Evolutionary conservation across 768 basidiomycete species (phyloP).

Genomic region (Leccinum broughii): DNA sequence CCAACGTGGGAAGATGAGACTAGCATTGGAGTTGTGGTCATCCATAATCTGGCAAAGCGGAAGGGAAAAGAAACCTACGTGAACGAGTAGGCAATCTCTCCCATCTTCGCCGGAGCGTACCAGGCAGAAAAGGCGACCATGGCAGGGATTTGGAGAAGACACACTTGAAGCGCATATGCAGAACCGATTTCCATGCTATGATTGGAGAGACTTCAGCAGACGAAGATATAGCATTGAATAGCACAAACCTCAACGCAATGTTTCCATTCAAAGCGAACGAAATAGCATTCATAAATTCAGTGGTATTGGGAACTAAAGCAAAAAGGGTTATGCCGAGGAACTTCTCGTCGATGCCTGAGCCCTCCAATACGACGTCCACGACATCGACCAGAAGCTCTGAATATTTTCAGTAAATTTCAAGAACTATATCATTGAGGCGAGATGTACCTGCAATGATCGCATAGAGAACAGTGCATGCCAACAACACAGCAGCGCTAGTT

Average conservation of each 20-base stretch:
- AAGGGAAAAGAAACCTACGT: conserved; percentile 59
- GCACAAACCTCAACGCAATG: conserved; percentile 84
- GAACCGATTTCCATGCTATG: conserved; percentile 98
- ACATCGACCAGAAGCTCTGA: conserved; percentile 92
- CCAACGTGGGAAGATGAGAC: conserved; percentile 98
- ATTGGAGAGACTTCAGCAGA: conserved; percentile 3
- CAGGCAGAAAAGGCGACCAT: conserved; percentile 99
- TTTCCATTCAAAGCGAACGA: conserved; percentile 97
- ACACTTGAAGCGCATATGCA: conserved; percentile 97
- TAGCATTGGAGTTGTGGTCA: conserved; percentile 34
- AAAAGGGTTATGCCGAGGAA: conserved; percentile 96
- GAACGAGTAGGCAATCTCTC: conserved; percentile 86
- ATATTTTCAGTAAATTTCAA: conserved; percentile 4
- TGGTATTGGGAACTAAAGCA: conserved; percentile 96
- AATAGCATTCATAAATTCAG: conserved; percentile 99
- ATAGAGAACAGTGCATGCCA: conserved; percentile 90
- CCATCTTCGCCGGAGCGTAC: conserved; percentile 86
- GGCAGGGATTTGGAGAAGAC: conserved; percentile 94
- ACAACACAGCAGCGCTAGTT: conserved; percentile 85
- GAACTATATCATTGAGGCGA: neutral
- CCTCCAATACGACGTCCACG: conserved; percentile 89
- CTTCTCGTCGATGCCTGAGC: conserved; percentile 94
- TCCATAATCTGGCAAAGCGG: neutral
- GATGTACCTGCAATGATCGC: conserved; percentile 90
- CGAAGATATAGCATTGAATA: neutral